Conservation (phyloP, 352 stramenopile species). For the Phytophthora foliorum region DNA sequence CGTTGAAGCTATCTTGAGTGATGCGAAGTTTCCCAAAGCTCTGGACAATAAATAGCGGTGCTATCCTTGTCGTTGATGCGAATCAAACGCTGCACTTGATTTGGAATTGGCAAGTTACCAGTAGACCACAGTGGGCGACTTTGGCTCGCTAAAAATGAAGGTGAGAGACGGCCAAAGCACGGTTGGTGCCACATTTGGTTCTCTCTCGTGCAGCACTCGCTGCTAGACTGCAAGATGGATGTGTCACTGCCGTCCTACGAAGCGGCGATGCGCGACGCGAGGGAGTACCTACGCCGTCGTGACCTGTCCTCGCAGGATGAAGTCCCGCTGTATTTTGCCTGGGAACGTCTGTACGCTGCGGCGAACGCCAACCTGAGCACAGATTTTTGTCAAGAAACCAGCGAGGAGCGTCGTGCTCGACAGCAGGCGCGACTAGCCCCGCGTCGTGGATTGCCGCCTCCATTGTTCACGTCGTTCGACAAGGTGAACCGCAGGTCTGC, state of each 20-base stretch:
- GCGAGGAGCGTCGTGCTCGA: conserved; percentile 38
- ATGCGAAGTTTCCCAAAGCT: conserved; percentile 19
- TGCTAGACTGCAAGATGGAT: conserved; percentile 23
- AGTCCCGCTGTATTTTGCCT: conserved; percentile 64
- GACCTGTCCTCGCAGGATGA: conserved; percentile 63
- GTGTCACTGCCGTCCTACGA: conserved; percentile 46
- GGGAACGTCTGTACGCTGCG: conserved; percentile 57
- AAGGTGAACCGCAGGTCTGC: conserved; percentile 38
- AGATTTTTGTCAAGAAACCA: conserved; percentile 52
- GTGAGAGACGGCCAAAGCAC: background rate
- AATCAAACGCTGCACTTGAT: conserved; percentile 26
- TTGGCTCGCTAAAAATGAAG: conserved; percentile 32
- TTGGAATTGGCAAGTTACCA: conserved; percentile 27
- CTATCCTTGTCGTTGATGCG: conserved; percentile 18
- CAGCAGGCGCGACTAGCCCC: conserved; percentile 45
- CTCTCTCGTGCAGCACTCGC: conserved; percentile 9
- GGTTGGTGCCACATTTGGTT: conserved; percentile 31
- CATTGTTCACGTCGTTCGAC: conserved; percentile 43
- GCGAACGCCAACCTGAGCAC: conserved; percentile 57
- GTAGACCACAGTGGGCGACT: background rate
- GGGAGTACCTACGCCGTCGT: conserved; percentile 43
- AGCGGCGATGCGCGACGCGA: conserved; percentile 42
- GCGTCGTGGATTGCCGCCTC: conserved; percentile 41
- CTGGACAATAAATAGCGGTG: conserved; percentile 4
- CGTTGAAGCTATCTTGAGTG: conserved; percentile 35